Conservation (phyloP, 129 eudicot species). For the Escallonia rubra region DNA sequence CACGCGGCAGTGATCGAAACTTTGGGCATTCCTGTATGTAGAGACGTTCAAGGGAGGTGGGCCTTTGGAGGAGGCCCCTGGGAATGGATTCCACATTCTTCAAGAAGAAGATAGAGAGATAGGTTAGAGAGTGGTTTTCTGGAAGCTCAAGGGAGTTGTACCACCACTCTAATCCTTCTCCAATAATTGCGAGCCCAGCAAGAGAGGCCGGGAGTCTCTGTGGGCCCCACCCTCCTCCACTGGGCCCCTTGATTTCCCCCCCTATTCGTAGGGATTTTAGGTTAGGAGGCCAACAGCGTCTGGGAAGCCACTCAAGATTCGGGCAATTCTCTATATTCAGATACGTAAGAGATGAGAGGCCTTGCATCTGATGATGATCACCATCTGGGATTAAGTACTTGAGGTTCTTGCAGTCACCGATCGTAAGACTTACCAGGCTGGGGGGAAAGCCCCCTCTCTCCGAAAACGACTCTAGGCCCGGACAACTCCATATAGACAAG, state of each 20-base stretch:
- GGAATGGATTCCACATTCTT: background rate
- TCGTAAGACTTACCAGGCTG: background rate
- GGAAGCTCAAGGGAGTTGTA: slow-evolving; percentile 4
- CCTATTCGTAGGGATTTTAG: background rate
- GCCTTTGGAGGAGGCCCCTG: slow-evolving; percentile 5
- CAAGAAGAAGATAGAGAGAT: fast-evolving
- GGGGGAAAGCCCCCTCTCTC: background rate
- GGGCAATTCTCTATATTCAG: background rate
- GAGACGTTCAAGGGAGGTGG: slow-evolving; percentile 16
- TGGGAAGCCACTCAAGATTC: slow-evolving; percentile 11
- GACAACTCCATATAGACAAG: background rate
- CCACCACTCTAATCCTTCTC: background rate
- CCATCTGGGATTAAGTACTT: background rate
- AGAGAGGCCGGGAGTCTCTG: slow-evolving; percentile 18
- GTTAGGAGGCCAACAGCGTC: slow-evolving; percentile 20
- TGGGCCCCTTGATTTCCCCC: background rate
- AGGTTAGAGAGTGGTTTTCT: background rate
- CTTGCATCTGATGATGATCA: background rate
- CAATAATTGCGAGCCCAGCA: background rate
- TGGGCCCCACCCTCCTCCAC: slow-evolving; percentile 5
- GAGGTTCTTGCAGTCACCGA: background rate
- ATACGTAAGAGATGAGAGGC: background rate
- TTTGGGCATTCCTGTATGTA: fast-evolving
- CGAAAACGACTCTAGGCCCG: slow-evolving; percentile 8
- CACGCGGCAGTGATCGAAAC: slow-evolving; percentile 5